These are phyloP conservation scores for Parmelia sp. DNA, from an alignment of 495 filamentous ascomycete genomes.

Conservation along the genomic window DNA sequence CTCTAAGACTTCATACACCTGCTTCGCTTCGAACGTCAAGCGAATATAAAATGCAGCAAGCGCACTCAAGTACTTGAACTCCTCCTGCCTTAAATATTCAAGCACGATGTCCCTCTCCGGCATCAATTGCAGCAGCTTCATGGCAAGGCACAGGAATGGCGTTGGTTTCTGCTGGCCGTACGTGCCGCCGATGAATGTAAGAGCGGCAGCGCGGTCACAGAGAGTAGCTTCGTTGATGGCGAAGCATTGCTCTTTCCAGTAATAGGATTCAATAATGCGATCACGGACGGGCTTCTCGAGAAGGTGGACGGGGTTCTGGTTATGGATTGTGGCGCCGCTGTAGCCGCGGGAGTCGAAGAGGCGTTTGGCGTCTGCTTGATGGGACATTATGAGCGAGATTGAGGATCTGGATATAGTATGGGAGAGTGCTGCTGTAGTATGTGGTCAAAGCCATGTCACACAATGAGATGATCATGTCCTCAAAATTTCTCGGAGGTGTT, in stretches of 20 bases:
- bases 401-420: background rate
- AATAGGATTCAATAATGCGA: slow-evolving; percentile 88
- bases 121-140: slow-evolving; percentile 87
- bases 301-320: slow-evolving; percentile 80
- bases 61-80: slow-evolving; percentile 84
- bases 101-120: slow-evolving; percentile 72
- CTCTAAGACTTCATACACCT: slow-evolving; percentile 76
- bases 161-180: slow-evolving; percentile 79
- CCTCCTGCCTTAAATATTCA: slow-evolving; percentile 69
- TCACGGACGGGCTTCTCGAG: slow-evolving; percentile 91
- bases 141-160: slow-evolving; percentile 89
- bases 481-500: too few relatives aligned
- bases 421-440: background rate
- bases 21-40: slow-evolving; percentile 75
- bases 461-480: too few relatives aligned
- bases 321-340: slow-evolving; percentile 58
- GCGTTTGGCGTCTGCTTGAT: slow-evolving; percentile 67
- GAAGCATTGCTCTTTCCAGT: slow-evolving; percentile 98
- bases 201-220: slow-evolving; percentile 80
- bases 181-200: slow-evolving; percentile 79
- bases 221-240: slow-evolving; percentile 86
- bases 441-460: background rate
- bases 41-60: slow-evolving; percentile 88
- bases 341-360: slow-evolving; percentile 79
- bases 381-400: slow-evolving; percentile 35